Evolutionary conservation across 768 basidiomycete species (phyloP).

Genomic region (Tulasnella sp.): DNA sequence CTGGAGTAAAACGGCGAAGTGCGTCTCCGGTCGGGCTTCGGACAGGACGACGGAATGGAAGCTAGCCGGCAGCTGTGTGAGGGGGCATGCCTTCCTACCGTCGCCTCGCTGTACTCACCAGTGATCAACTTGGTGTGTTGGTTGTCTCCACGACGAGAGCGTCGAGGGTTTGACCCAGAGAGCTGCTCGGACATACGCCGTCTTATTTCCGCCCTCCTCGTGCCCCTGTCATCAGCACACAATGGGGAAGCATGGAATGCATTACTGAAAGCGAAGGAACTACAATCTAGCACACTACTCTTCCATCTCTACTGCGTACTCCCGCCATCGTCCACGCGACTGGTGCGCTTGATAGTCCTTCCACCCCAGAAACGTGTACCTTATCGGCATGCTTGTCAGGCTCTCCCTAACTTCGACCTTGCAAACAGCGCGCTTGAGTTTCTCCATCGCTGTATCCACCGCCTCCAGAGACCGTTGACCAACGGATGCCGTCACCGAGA

Average conservation of each 20-base stretch:
- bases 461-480: background rate
- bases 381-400: background rate
- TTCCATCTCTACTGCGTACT: background rate
- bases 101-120: no score
- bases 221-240: background rate
- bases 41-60: no score
- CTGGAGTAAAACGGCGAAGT: no score
- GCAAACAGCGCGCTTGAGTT: background rate
- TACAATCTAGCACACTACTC: background rate
- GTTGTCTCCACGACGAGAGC: background rate
- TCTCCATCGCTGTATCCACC: background rate
- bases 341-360: constrained; percentile 3
- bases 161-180: background rate
- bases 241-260: background rate
- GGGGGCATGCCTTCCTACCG: no score
- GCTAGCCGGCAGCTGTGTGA: no score
- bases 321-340: background rate
- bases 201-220: background rate
- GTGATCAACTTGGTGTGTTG: no score
- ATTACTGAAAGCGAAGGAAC: background rate
- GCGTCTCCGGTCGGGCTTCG: no score
- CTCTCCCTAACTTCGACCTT: background rate
- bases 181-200: background rate
- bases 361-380: constrained; percentile 11
- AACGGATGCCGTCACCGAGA: constrained; percentile 1